Percentiles rank a stretch among this genome's conserved stretches.
phyloP scores from a whole-genome alignment of 148 eudicot species.

The Mesembryanthemum crystallinum region DNA sequence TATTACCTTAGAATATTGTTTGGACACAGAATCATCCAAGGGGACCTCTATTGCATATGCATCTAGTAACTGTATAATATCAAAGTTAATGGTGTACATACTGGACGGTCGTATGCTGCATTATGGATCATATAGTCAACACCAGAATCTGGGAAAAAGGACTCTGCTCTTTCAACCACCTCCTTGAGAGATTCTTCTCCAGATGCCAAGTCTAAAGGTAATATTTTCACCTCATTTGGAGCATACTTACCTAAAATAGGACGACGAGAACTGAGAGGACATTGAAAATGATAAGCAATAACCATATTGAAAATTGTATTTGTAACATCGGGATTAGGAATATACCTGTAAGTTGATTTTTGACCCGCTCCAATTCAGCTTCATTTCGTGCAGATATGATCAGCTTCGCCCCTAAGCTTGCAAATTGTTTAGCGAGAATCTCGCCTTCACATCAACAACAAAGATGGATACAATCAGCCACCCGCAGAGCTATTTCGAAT shows the following conservation, averaged over 20 bases:
- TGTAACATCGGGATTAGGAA: constrained; percentile 2
- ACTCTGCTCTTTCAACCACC: constrained; percentile 74
- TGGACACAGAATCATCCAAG: background rate
- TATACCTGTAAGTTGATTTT: constrained; percentile 66
- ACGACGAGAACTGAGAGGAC: constrained; percentile 3
- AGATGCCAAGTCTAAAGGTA: constrained; percentile 84
- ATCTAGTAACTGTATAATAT: background rate
- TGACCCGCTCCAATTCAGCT: constrained; percentile 78
- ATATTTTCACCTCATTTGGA: constrained; percentile 66
- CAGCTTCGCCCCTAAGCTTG: constrained; percentile 86
- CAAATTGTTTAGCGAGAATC: constrained; percentile 83
- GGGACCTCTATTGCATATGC: background rate
- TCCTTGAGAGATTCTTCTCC: constrained; percentile 69
- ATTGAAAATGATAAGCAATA: background rate
- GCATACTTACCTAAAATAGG: constrained; percentile 70
- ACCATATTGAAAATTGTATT: background rate
- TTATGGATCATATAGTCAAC: constrained; percentile 91
- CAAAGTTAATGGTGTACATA: constrained; percentile 36
- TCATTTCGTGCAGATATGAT: constrained; percentile 88
- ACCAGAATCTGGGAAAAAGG: constrained; percentile 63
- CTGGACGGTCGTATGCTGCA: constrained; percentile 96
- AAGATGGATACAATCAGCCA: background rate
- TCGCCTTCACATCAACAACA: constrained; percentile 53
- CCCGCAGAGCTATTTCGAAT: background rate
- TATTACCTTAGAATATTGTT: no score